These are phyloP conservation scores for Quercus tomentella DNA, from an alignment of 331 rosid species.

Conservation along the genomic window DNA sequence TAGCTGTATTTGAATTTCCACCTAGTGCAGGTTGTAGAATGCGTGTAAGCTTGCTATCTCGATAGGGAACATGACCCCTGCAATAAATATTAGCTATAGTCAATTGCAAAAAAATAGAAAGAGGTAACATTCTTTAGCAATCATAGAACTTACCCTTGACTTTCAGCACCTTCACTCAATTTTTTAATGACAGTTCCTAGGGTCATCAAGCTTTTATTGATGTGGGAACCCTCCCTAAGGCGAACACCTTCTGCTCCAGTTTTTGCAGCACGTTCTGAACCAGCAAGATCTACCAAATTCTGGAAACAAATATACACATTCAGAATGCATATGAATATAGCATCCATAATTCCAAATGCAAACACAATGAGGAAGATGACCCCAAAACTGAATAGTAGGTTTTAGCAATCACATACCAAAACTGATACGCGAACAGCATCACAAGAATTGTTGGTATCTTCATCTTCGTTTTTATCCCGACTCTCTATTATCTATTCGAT, in stretches of 20 bases:
- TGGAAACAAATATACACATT: conserved; percentile 26
- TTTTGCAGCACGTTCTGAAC: conserved; percentile 99
- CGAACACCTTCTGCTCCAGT: conserved; percentile 98
- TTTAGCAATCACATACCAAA: conserved; percentile 54
- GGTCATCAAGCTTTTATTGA: conserved; percentile 92
- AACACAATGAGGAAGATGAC: not conserved
- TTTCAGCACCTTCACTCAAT: conserved; percentile 95
- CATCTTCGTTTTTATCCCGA: conserved; percentile 64
- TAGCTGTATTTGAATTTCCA: conserved; percentile 95
- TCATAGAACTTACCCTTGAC: conserved; percentile 78
- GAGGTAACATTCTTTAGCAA: conserved; percentile 10
- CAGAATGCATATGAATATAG: not conserved
- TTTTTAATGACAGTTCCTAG: conserved; percentile 96
- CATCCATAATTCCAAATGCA: not conserved
- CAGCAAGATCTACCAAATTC: conserved; percentile 99
- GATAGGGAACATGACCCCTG: conserved; percentile 97
- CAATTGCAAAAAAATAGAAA: conserved; percentile 14
- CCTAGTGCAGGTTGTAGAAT: conserved; percentile 95
- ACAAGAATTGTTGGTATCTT: conserved; percentile 48
- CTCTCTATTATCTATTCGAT: conserved; percentile 71
- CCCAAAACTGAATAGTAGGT: not conserved
- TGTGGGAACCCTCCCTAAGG: conserved; percentile 96
- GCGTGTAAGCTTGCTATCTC: conserved; percentile 97
- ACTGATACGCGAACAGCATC: conserved; percentile 98
- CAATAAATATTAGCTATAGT: conserved; percentile 19